Conservation (phyloP, 345 rosid genomes). For the Heritiera fomes region DNA sequence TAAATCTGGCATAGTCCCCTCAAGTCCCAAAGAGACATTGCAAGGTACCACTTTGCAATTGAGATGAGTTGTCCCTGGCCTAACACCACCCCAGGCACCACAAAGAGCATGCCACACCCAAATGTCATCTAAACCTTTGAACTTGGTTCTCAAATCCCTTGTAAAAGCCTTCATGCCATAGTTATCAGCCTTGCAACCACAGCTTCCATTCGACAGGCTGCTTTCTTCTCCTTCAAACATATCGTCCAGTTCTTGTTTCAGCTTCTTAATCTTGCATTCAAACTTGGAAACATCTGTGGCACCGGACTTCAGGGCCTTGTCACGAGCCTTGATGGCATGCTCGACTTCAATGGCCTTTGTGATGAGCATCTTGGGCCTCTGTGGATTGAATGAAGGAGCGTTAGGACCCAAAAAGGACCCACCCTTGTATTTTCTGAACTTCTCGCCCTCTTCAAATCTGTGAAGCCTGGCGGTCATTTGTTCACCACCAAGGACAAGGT, state of each 20-base stretch:
- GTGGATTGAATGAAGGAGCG: slow-evolving; percentile 53
- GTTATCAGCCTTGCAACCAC: slow-evolving; percentile 31
- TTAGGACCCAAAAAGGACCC: slow-evolving; percentile 52
- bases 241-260: slow-evolving; percentile 51
- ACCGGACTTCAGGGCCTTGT: slow-evolving; percentile 44
- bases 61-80: slow-evolving; percentile 57
- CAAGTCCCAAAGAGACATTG: slow-evolving; percentile 58
- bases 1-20: slow-evolving; percentile 67
- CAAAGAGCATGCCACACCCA: slow-evolving; percentile 88
- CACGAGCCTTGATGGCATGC: slow-evolving; percentile 51
- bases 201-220: not conserved
- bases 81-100: slow-evolving; percentile 93
- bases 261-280: slow-evolving; percentile 41
- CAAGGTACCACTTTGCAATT: slow-evolving; percentile 44
- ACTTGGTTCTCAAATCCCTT: slow-evolving; percentile 59
- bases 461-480: slow-evolving; percentile 83
- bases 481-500: slow-evolving; percentile 80
- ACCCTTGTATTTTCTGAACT: slow-evolving; percentile 61
- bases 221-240: slow-evolving; percentile 38
- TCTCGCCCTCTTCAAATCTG: slow-evolving; percentile 64
- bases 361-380: slow-evolving; percentile 67
- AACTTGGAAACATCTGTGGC: slow-evolving; percentile 34
- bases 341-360: slow-evolving; percentile 72
- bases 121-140: slow-evolving; percentile 70
- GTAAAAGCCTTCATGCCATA: slow-evolving; percentile 64